Evolutionary conservation across 805 yeast genomes (phyloP).

Genomic region (Metschnikowia arizonensis): DNA sequence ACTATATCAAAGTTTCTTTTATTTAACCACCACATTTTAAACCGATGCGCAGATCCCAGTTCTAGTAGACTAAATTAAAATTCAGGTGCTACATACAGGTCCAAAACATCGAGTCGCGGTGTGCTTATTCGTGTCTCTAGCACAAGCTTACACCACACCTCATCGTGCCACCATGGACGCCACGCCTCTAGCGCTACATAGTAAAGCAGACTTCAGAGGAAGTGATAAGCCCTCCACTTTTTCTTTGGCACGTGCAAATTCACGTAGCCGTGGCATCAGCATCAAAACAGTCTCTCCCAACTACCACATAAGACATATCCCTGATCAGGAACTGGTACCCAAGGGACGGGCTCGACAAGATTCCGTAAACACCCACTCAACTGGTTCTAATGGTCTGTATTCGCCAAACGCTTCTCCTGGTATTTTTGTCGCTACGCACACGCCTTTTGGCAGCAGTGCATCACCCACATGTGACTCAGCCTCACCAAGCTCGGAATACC

Average conservation of each 20-base stretch:
- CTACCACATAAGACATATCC: not conserved
- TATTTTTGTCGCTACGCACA: not conserved
- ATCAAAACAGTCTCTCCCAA: constrained; percentile 22
- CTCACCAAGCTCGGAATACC: not conserved
- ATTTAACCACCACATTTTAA: too few species aligned
- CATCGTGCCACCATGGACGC: constrained; percentile 1
- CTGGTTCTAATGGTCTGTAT: not conserved
- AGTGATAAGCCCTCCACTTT: not conserved
- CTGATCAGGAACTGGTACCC: not conserved
- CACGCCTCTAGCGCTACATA: not conserved
- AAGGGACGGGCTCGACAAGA: not conserved
- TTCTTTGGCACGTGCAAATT: constrained; percentile 5
- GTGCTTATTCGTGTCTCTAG: constrained; percentile 4
- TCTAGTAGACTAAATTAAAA: too few species aligned
- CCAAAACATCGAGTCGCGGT: constrained; percentile 1
- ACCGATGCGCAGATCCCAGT: too few species aligned
- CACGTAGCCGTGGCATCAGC: constrained; percentile 31
- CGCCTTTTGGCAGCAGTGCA: constrained; percentile 2
- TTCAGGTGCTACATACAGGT: constrained; percentile 2
- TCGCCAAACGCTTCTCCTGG: not conserved
- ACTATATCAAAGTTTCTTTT: too few species aligned
- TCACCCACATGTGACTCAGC: not conserved
- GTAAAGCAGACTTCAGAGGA: not conserved
- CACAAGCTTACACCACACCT: constrained; percentile 3
- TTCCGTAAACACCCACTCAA: not conserved